These are phyloP conservation scores for Diaporthe sp. DNA, from an alignment of 2,329 filamentous ascomycete species.

Conservation along the genomic window DNA sequence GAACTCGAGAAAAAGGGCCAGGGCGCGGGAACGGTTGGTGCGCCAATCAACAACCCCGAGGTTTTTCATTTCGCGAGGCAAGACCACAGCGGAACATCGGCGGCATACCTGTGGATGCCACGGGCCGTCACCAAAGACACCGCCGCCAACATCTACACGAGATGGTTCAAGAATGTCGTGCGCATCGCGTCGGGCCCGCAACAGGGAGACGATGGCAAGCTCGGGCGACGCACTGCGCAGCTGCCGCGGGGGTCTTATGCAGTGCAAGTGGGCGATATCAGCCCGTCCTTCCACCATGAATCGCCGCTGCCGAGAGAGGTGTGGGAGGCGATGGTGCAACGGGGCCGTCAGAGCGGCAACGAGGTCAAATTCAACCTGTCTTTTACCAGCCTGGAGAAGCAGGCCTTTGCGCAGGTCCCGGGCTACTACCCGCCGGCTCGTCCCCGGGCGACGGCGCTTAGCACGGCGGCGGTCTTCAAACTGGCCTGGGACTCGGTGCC, in stretches of 20 bases:
- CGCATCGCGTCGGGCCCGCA: slow-evolving; percentile 9
- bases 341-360: neutral
- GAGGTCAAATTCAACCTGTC: neutral
- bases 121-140: neutral
- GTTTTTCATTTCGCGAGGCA: neutral
- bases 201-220: neutral
- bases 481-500: slow-evolving; percentile 15
- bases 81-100: neutral
- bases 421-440: neutral
- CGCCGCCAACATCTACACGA: slow-evolving; percentile 2
- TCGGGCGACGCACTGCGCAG: neutral
- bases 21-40: neutral
- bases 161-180: slow-evolving; percentile 33
- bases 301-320: slow-evolving; percentile 26
- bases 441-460: neutral
- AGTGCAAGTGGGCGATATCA: neutral
- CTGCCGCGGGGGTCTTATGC: neutral
- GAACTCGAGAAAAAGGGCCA: neutral
- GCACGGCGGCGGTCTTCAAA: neutral
- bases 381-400: neutral
- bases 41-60: neutral
- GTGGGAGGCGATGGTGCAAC: slow-evolving; percentile 19
- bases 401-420: neutral
- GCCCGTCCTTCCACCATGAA: slow-evolving; percentile 2
- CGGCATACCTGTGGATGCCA: slow-evolving; percentile 32